Percentiles rank a stretch among this genome's conserved stretches.
phyloP scores from a whole-genome alignment of 2,329 filamentous ascomycete species.

The Sordariomycetes sp. region DNA sequence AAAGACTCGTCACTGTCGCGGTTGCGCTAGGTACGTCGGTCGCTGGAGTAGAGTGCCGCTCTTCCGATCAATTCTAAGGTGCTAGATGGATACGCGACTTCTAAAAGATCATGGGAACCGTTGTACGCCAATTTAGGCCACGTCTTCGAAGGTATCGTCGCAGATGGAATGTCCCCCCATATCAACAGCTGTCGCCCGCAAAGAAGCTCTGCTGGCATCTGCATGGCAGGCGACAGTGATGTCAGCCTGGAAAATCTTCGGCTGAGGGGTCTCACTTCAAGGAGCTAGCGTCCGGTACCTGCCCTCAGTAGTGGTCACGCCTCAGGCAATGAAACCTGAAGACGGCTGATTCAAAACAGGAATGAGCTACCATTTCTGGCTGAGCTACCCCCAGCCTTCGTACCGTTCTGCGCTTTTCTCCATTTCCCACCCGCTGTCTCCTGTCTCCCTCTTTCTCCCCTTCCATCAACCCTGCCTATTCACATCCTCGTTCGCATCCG shows the following conservation, averaged over 20 bases:
- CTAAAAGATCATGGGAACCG: background rate
- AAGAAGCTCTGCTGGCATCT: conserved; percentile 2
- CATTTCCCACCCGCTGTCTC: background rate
- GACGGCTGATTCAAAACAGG: conserved; percentile 4
- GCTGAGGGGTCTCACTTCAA: background rate
- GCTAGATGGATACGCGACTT: background rate
- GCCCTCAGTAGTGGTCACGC: background rate
- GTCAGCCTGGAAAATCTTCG: conserved; percentile 2
- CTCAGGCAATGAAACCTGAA: background rate
- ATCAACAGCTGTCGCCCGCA: background rate
- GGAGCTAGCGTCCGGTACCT: too few species aligned
- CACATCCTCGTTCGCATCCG: background rate
- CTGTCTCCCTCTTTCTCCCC: background rate
- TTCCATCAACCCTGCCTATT: background rate
- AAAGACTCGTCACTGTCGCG: conserved; percentile 7
- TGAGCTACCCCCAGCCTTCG: background rate
- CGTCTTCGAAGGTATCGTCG: background rate
- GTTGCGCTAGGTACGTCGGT: conserved; percentile 9
- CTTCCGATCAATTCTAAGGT: background rate
- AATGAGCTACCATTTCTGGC: background rate
- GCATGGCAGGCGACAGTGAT: conserved; percentile 1
- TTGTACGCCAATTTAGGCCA: background rate
- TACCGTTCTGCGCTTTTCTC: background rate
- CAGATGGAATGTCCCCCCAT: background rate
- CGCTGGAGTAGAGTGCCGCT: conserved; percentile 9